phyloP scores from a whole-genome alignment of 768 basidiomycete species.

The Pleurotus cornucopiae region DNA sequence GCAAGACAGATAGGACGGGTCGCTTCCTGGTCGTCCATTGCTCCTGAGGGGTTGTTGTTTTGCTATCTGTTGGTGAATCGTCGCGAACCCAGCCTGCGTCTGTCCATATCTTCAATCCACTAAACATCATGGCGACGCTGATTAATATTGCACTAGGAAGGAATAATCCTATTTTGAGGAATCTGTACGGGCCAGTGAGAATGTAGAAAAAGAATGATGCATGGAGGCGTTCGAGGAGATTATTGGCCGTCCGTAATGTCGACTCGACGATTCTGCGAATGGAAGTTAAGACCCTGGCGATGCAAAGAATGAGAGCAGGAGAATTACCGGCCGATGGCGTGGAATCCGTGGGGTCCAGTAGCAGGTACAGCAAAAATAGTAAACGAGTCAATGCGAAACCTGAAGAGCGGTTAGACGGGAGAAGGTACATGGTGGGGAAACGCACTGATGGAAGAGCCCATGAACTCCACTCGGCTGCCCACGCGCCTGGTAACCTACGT shows the following conservation, averaged over 20 bases:
- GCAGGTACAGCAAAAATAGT: slow-evolving; percentile 89
- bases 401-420: slow-evolving; percentile 23
- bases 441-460: slow-evolving; percentile 83
- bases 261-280: slow-evolving; percentile 73
- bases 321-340: slow-evolving; percentile 81
- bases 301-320: neutral
- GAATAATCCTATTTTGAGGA: slow-evolving; percentile 88
- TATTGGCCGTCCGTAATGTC: slow-evolving; percentile 85
- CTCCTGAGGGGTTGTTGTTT: slow-evolving; percentile 8
- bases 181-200: slow-evolving; percentile 53
- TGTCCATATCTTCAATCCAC: slow-evolving; percentile 73
- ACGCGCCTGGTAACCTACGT: slow-evolving; percentile 68
- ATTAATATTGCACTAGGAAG: slow-evolving; percentile 85
- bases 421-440: neutral
- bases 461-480: slow-evolving; percentile 87
- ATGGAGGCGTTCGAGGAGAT: slow-evolving; percentile 92
- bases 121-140: slow-evolving; percentile 81
- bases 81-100: slow-evolving; percentile 50
- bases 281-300: slow-evolving; percentile 9
- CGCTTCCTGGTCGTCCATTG: slow-evolving; percentile 46
- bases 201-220: slow-evolving; percentile 98
- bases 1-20: slow-evolving; percentile 49
- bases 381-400: slow-evolving; percentile 92
- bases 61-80: slow-evolving; percentile 16
- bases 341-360: slow-evolving; percentile 90